Percentiles rank a stretch among this genome's conserved stretches.
Evolutionary conservation across 2,329 filamentous ascomycete species (phyloP).

Genomic region (Macrophomina phaseolina): DNA sequence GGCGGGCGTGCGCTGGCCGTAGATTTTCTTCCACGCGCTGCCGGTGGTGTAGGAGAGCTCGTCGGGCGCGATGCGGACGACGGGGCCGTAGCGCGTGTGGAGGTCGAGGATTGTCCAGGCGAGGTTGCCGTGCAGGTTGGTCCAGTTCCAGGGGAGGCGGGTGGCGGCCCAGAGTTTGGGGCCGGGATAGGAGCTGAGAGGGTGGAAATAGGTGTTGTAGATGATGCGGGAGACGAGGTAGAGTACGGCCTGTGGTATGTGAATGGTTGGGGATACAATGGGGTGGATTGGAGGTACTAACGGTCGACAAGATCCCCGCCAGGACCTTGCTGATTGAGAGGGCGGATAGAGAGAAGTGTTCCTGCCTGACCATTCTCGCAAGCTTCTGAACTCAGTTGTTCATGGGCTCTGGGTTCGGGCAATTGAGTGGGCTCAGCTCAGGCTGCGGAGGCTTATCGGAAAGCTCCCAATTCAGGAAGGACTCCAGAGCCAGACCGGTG

Average conservation of each 20-base stretch:
- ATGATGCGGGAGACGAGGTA: conserved; percentile 33
- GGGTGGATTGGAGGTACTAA: background rate
- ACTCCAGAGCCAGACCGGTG: background rate
- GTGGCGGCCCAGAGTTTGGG: conserved; percentile 43
- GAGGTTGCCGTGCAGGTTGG: background rate
- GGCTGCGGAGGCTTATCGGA: background rate
- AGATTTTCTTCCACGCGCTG: conserved; percentile 52
- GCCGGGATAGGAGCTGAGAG: conserved; percentile 51
- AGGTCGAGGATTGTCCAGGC: conserved; percentile 28
- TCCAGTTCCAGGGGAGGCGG: conserved; percentile 34
- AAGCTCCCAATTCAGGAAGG: background rate
- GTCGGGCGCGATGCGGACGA: conserved; percentile 49
- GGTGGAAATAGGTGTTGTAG: conserved; percentile 52
- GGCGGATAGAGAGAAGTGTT: background rate
- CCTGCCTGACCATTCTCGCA: background rate
- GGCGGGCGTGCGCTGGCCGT: conserved; percentile 27
- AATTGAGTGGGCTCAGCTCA: background rate
- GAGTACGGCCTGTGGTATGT: background rate
- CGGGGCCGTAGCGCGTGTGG: conserved; percentile 50
- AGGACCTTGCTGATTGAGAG: background rate
- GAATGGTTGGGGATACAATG: background rate
- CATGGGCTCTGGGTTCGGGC: background rate
- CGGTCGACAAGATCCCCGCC: background rate
- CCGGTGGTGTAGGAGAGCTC: conserved; percentile 45
- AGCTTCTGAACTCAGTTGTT: background rate